Evolutionary conservation across 2,329 filamentous ascomycete species (phyloP).

Genomic region (Verticillium longisporum): DNA sequence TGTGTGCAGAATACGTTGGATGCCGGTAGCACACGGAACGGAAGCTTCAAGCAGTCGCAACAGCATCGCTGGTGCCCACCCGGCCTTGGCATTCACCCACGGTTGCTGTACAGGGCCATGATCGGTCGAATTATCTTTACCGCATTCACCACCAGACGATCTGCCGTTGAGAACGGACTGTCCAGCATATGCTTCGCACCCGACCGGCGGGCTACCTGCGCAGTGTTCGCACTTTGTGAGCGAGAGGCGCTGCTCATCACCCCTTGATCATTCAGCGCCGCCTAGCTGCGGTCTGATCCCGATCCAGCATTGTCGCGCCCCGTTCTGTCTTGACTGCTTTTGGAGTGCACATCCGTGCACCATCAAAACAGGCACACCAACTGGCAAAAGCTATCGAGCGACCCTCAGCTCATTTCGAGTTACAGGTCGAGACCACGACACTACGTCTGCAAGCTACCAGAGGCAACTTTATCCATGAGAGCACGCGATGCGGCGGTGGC

Average conservation of each 20-base stretch:
- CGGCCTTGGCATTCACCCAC: not conserved
- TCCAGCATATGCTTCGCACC: not conserved
- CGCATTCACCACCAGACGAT: not conserved
- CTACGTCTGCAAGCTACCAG: not conserved
- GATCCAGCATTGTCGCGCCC: not conserved
- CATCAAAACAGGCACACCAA: too few relatives aligned
- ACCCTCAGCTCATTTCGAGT: not conserved
- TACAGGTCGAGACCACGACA: not conserved
- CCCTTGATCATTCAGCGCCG: not conserved
- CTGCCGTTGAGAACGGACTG: not conserved
- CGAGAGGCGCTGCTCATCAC: not conserved
- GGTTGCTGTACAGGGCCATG: not conserved
- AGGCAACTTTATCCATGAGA: not conserved
- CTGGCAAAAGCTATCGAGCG: not conserved
- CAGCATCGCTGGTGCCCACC: not conserved
- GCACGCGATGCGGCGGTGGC: not conserved
- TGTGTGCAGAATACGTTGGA: not conserved
- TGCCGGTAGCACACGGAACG: not conserved
- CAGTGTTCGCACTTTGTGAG: not conserved
- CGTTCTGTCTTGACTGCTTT: not conserved
- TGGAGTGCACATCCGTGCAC: not conserved
- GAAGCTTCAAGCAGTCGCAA: not conserved
- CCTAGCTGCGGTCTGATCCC: not conserved
- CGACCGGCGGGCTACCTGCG: not conserved
- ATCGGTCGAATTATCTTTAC: not conserved